Base-by-base conservation (phyloP, 306 rosid species). In the Vigna unguiculata region DNA sequence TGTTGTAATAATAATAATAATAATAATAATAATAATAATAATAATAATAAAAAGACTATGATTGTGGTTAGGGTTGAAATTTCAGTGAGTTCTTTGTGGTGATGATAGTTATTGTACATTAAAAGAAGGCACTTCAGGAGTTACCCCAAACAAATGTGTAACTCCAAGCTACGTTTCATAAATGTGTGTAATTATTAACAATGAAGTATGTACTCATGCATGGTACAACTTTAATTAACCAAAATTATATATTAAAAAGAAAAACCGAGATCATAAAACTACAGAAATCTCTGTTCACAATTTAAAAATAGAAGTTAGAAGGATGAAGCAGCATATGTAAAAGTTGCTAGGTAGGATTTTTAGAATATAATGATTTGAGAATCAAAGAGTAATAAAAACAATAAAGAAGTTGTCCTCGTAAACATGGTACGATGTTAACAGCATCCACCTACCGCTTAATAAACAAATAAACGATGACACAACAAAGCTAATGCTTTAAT, bases 401-500 rank as follows among this genome's bases (percentile, higher is more conserved):
- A 46, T 74, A 19, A 65, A 65, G 52, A 54, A 47, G 57, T 12
- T 57, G 64, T 58, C 20, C 65, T 65, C 65, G 20, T 28, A 41
- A 59, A 65, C 74, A 62, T 68, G 40, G 71, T 72, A 77, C 53
- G 73, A 78, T 66, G 83, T 80, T 80, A 65, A 73, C 83, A 52
- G 60, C 80, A 47, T 71, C 59, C n/a, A 25, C 72, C 67, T 62
- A 69, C 32, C 67, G 25, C 47, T 61, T 34, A 67, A 46, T 70
- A 53, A 51, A 63, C 60, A 55, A 70, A 62, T 62, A 25, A 76
- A 63, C 4, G 30, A 63, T 53, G 81, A 22, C 38, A 54, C 20
- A 6, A 63, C 67, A 82, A 76, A 63, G 81, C 47, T 51, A 63
- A 63, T 53, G 48, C 81, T 76, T 76, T 71, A 13, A 57, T 54